A percentile compares a stretch with the other conserved stretches of the same genome.
These are phyloP conservation scores for Suillus sp. DNA, from an alignment of 768 basidiomycete species.

Conservation along the genomic window DNA sequence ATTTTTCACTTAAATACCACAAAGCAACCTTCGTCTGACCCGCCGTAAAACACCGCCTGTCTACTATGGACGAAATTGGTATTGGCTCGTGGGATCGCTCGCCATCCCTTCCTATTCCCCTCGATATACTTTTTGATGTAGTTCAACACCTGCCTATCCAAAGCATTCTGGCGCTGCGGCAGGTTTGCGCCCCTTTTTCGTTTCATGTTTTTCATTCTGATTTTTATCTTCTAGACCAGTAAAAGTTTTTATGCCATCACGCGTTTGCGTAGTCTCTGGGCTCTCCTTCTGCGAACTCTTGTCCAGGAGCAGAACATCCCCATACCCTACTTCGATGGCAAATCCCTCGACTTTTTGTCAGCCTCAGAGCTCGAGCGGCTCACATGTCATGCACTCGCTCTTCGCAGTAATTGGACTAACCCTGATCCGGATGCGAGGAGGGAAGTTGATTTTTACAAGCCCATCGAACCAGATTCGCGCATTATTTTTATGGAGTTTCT, in stretches of 20 bases:
- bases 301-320: slow-evolving; percentile 49
- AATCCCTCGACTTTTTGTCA: slow-evolving; percentile 38
- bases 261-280: slow-evolving; percentile 53
- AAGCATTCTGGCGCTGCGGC: slow-evolving; percentile 48
- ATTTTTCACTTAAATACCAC: background rate
- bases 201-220: background rate
- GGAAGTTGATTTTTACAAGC: slow-evolving; percentile 28
- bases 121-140: slow-evolving; percentile 50
- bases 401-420: slow-evolving; percentile 54
- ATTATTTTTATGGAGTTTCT: slow-evolving; percentile 51
- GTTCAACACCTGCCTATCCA: slow-evolving; percentile 42
- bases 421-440: slow-evolving; percentile 36
- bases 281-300: slow-evolving; percentile 42
- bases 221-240: slow-evolving; percentile 43
- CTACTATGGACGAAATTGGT: background rate
- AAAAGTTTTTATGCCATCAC: slow-evolving; percentile 45
- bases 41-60: background rate
- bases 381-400: slow-evolving; percentile 40
- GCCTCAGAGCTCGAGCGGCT: slow-evolving; percentile 47
- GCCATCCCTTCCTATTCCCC: slow-evolving; percentile 38
- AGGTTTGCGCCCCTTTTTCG: slow-evolving; percentile 37
- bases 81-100: slow-evolving; percentile 14
- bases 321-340: slow-evolving; percentile 40
- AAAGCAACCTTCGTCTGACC: background rate
- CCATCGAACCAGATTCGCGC: slow-evolving; percentile 32